Base-by-base conservation (phyloP, 331 rosid species). In the Quercus lobata region DNA sequence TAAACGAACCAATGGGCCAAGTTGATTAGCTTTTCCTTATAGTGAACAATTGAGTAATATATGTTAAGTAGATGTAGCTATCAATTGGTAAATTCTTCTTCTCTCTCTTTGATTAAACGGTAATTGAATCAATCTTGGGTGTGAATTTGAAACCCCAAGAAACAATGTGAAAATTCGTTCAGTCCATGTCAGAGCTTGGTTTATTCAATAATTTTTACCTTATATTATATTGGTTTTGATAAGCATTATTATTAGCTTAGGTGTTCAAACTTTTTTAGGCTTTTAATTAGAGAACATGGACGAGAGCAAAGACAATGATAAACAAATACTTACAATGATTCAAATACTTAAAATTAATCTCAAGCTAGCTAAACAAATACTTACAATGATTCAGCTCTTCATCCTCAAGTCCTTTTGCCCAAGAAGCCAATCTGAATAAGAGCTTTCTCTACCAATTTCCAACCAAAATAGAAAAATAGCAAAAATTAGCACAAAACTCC, bases 221-320 rank as follows among this genome's bases (percentile, higher is more conserved):
- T 56, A 11, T 46, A 46, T 46, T 46, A 46, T 11, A 60, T 12
- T 56, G 58, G 63, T 63, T 82, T 60, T 68, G 80, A 79, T 81
- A 73, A 84, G 46, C 65, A 75, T 25, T 22, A 17, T 35, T 30
- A 17, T 35, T 30, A 32, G 35, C 57, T 27, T 41, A 72, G 65
- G 37, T 5, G 0, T 21, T 57, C 49, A 63, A 21, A 54, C 60
- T 58, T 72, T 72, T 70, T 74, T 25, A 57, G 32, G 49, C 14
- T 6, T 76, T 82, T 57, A 21, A 81, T 56, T 14, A 61, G 69
- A 83, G 82, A 32, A 76, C 76, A 78, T 74, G 87, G 82, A 77
- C 7, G 58, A 72, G 56, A 80, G 70, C 65, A 82, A 84, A 80
- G 88, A 87, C 88, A 88, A 86, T 25, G 2, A 25, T 25, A 25